Evolutionary conservation across 345 rosid species (phyloP).

Genomic region (Heritiera littoralis): DNA sequence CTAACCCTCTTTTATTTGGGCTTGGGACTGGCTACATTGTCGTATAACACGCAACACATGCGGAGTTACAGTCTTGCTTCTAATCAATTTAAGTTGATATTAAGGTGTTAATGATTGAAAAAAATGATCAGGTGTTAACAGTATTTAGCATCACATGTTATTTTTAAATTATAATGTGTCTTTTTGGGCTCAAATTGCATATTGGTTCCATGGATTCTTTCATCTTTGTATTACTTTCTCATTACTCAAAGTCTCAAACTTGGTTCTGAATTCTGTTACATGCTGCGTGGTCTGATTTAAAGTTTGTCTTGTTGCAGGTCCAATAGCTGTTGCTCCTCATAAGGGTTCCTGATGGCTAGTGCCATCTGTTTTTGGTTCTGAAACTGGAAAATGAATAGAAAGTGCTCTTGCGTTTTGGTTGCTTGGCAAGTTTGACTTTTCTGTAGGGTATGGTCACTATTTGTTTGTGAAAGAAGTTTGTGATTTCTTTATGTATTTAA

Average conservation of each 20-base stretch:
- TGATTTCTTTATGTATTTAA: conserved; percentile 3
- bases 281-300: neutral
- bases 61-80: neutral
- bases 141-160: neutral
- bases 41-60: too few relatives aligned
- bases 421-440: conserved; percentile 6
- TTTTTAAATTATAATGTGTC: neutral
- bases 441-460: conserved; percentile 3
- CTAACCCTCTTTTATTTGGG: too few relatives aligned
- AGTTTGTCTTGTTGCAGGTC: conserved; percentile 1
- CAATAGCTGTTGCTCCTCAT: neutral
- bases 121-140: neutral
- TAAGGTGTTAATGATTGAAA: neutral
- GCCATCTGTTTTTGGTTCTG: conserved; percentile 1
- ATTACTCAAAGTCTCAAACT: neutral
- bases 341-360: neutral
- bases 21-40: too few relatives aligned
- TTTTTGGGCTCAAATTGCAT: neutral
- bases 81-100: neutral
- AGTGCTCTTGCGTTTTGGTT: neutral
- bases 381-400: conserved; percentile 18
- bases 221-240: neutral
- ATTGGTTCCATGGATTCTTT: conserved; percentile 3
- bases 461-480: conserved; percentile 12
- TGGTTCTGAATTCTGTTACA: neutral